Evolutionary conservation across 257 asterid genomes (phyloP).

Genomic region (Knoxia roxburghii): DNA sequence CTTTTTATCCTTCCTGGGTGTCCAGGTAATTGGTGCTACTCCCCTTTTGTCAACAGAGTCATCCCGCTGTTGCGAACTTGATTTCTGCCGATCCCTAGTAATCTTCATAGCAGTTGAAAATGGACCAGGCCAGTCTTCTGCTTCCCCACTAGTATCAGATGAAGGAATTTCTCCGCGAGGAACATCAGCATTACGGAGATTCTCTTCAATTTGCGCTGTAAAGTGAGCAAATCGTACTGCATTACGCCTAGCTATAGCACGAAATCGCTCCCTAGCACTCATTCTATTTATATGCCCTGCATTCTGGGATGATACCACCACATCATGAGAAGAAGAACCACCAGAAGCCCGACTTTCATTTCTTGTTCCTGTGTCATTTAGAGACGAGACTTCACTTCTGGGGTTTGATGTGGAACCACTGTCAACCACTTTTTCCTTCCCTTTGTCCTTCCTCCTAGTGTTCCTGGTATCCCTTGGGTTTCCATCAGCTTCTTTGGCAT

Average conservation of each 20-base stretch:
- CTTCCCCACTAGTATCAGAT: constrained; percentile 23
- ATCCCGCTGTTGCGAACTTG: constrained; percentile 22
- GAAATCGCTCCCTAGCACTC: constrained; percentile 37
- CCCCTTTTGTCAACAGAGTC: constrained; percentile 27
- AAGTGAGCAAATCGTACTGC: constrained; percentile 85
- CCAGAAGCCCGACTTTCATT: constrained; percentile 21
- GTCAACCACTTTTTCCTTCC: constrained; percentile 42
- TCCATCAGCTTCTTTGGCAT: constrained; percentile 15
- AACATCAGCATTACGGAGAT: constrained; percentile 25
- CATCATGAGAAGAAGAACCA: constrained; percentile 14
- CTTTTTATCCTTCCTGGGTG: constrained; percentile 41
- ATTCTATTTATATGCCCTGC: constrained; percentile 18
- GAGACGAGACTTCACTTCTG: constrained; percentile 12
- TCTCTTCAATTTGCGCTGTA: constrained; percentile 46
- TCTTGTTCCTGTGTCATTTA: constrained; percentile 15
- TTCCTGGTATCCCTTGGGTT: constrained; percentile 28
- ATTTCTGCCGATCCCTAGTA: constrained; percentile 55
- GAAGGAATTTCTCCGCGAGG: constrained; percentile 32
- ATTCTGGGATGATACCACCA: constrained; percentile 25
- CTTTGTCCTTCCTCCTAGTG: constrained; percentile 43
- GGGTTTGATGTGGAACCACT: constrained; percentile 19
- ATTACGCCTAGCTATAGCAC: constrained; percentile 59
- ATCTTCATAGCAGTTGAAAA: constrained; percentile 89
- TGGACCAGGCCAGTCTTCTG: constrained; percentile 95
- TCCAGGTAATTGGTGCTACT: constrained; percentile 49